These are phyloP conservation scores for Xerocomellus intermedius DNA, from an alignment of 768 basidiomycete genomes.

Conservation along the genomic window DNA sequence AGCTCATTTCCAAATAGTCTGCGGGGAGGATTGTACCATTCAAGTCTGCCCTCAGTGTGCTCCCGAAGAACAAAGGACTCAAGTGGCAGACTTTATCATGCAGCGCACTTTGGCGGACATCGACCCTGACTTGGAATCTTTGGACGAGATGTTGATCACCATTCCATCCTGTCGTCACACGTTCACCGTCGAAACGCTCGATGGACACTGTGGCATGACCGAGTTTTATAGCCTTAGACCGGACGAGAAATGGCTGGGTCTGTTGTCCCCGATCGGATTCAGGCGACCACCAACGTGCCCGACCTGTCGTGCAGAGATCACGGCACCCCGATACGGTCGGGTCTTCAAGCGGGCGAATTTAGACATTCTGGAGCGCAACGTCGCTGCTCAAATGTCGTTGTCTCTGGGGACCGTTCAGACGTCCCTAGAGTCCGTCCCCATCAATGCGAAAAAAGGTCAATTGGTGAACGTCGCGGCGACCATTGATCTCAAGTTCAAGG, in stretches of 20 bases:
- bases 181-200: constrained; percentile 71
- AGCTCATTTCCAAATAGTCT: constrained; percentile 42
- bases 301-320: constrained; percentile 57
- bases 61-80: constrained; percentile 33
- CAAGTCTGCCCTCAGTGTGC: constrained; percentile 58
- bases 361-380: constrained; percentile 64
- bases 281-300: constrained; percentile 55
- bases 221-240: constrained; percentile 45
- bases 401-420: constrained; percentile 35
- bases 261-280: constrained; percentile 42
- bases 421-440: constrained; percentile 30
- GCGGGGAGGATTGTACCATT: constrained; percentile 58
- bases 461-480: not conserved
- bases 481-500: constrained; percentile 19
- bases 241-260: constrained; percentile 43
- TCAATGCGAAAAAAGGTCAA: constrained; percentile 20
- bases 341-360: constrained; percentile 60
- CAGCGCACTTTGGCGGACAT: constrained; percentile 51
- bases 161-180: constrained; percentile 59
- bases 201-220: constrained; percentile 52
- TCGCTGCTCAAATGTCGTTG: constrained; percentile 50
- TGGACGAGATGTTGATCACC: constrained; percentile 58
- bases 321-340: constrained; percentile 58
- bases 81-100: constrained; percentile 61
- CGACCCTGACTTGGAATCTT: constrained; percentile 33